Percentiles rank a stretch among this genome's conserved stretches.
These are phyloP conservation scores for Sporothrix globosa DNA, from an alignment of 2,329 filamentous ascomycete genomes.

Conservation along the genomic window DNA sequence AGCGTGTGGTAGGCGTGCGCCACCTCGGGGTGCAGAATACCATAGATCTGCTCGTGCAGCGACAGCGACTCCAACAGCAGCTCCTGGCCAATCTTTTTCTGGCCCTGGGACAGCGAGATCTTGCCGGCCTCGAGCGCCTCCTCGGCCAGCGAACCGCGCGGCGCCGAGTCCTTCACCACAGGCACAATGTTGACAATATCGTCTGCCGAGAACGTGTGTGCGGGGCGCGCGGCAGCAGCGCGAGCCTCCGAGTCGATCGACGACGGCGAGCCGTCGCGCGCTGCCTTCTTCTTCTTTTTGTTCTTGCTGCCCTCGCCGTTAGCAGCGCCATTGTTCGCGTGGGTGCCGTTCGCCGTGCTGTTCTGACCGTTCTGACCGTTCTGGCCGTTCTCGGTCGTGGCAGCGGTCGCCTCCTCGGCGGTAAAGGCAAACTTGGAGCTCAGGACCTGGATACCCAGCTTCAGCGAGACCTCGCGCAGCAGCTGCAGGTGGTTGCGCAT, in stretches of 20 bases:
- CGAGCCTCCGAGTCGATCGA: conserved; percentile 45
- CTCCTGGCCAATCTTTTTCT: conserved; percentile 95
- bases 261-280: conserved; percentile 58
- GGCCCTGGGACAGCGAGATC: conserved; percentile 92
- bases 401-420: conserved; percentile 45
- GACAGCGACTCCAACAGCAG: conserved; percentile 94
- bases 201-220: conserved; percentile 73
- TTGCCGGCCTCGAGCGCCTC: conserved; percentile 94
- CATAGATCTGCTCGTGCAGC: conserved; percentile 97
- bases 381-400: neutral
- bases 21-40: conserved; percentile 94
- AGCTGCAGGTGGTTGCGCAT: conserved; percentile 74
- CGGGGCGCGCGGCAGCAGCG: conserved; percentile 48
- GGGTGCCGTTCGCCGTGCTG: conserved; percentile 34
- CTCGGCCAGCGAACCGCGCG: conserved; percentile 86
- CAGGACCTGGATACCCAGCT: conserved; percentile 85
- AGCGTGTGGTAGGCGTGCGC: conserved; percentile 92
- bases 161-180: conserved; percentile 89
- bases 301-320: conserved; percentile 49
- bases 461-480: conserved; percentile 84
- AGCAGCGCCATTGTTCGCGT: conserved; percentile 41
- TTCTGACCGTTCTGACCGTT: conserved; percentile 32
- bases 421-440: conserved; percentile 76
- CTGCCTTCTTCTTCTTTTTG: conserved; percentile 67
- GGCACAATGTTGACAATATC: conserved; percentile 94